These are phyloP conservation scores for Neurospora sp. DNA, from an alignment of 495 filamentous ascomycete genomes.

Conservation along the genomic window DNA sequence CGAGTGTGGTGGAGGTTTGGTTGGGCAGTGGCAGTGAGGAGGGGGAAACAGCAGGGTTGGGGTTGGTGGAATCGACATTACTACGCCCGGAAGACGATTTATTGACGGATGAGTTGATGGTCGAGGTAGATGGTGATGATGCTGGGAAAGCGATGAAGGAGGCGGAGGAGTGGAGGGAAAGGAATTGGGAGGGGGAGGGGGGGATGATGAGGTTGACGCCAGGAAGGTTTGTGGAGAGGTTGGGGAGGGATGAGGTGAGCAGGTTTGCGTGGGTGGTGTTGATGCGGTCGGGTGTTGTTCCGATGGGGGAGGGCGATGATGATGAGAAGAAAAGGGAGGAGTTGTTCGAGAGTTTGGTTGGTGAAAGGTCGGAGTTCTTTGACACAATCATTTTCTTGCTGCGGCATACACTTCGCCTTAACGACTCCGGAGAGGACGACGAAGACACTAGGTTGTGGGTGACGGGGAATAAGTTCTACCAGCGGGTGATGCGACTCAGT, in stretches of 20 bases:
- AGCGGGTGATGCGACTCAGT: not conserved
- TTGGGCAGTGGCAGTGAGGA: not conserved
- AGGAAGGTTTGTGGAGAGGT: not conserved
- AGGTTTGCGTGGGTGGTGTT: not conserved
- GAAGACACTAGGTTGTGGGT: not conserved
- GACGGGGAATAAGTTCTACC: not conserved
- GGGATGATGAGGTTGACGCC: not conserved
- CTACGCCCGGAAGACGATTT: not conserved
- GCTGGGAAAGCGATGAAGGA: not conserved
- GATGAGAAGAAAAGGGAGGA: not conserved
- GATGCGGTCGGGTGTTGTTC: not conserved
- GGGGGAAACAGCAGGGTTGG: not conserved
- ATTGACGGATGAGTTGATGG: not conserved
- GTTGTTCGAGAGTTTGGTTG: not conserved
- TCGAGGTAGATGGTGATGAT: not conserved
- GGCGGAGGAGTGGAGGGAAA: not conserved
- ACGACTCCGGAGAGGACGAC: not conserved
- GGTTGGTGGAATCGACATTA: not conserved
- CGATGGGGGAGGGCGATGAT: not conserved
- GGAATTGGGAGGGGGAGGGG: not conserved
- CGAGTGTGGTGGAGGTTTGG: slow-evolving; percentile 10
- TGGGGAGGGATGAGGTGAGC: not conserved
- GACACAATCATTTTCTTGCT: not conserved
- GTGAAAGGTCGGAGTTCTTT: not conserved
- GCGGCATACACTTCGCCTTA: not conserved